phyloP scores from a whole-genome alignment of 1,284 basidiomycete species.

The Papiliotrema nemorosa region DNA sequence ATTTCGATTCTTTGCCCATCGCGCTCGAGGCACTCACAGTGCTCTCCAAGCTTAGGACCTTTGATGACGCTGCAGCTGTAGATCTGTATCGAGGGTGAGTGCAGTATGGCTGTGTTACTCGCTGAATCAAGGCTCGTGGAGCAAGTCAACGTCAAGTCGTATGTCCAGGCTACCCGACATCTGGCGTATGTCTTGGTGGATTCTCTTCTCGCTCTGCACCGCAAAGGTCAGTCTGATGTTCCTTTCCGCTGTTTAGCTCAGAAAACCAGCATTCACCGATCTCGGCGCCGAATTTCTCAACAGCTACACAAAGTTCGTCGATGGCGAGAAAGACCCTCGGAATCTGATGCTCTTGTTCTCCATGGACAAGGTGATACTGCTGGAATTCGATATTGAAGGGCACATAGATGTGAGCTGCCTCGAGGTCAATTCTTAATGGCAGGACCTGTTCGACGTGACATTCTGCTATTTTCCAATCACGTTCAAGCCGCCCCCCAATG shows the following conservation, averaged over 20 bases:
- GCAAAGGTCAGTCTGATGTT: slow-evolving; percentile 56
- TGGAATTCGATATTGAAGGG: slow-evolving; percentile 76
- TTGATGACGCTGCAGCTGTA: slow-evolving; percentile 67
- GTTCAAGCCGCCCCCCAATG: slow-evolving; percentile 89
- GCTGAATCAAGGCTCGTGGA: slow-evolving; percentile 61
- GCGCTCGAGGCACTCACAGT: slow-evolving; percentile 69
- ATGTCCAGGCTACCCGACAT: slow-evolving; percentile 79
- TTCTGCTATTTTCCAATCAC: slow-evolving; percentile 99
- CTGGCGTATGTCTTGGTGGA: slow-evolving; percentile 80
- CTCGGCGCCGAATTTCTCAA: slow-evolving; percentile 68
- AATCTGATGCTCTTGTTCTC: slow-evolving; percentile 89
- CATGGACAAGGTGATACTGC: slow-evolving; percentile 75
- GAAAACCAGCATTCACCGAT: slow-evolving; percentile 66
- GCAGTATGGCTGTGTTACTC: not conserved
- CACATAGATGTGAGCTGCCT: slow-evolving; percentile 65
- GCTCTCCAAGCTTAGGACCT: slow-evolving; percentile 63
- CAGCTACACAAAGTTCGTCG: slow-evolving; percentile 73
- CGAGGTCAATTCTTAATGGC: not conserved
- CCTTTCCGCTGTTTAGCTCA: not conserved
- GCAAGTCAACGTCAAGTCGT: slow-evolving; percentile 73
- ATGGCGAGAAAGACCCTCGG: slow-evolving; percentile 96
- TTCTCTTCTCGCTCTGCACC: slow-evolving; percentile 67
- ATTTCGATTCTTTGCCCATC: slow-evolving; percentile 74
- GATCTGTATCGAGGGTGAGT: slow-evolving; percentile 67
- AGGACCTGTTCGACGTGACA: slow-evolving; percentile 90